Base-by-base conservation (phyloP, 2,329 filamentous ascomycete genomes). In the Nemania sp. region DNA sequence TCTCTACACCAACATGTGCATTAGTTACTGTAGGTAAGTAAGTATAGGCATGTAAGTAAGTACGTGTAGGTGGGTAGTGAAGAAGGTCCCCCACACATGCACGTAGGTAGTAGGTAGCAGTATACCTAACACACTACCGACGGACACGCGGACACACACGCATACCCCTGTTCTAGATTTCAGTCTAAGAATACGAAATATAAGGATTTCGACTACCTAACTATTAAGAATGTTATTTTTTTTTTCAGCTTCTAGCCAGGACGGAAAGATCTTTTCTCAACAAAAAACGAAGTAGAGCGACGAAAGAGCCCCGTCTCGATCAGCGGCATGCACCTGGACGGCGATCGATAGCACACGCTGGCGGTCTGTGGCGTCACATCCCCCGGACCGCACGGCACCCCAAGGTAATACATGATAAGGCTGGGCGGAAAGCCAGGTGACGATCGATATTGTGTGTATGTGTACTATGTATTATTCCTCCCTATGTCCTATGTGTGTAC, bases 21-120 rank as follows among this genome's bases (percentile, higher is more conserved):
- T n/a, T n/a, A n/a, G 52, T 49, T 62, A 59, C 66, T 66, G 58
- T 47, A 65, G 58, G 62, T 57, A 52, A 10, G 52, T 35, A 62
- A 4, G 41, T 45, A 15, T 45, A 45, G 5, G 32, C 11, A 11
- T 35, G 32, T 35, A 35, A 5, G 32, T 35, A 11, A 5, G 32
- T 35, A 35, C 11, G 32, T 41, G 45, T 49, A 49, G 45, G 45
- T 43, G 11, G 6, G n/a, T 24, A 26, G 45, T 11, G 7, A 4
- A 55, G 53, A 55, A 41, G 53, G 18, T 22, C 29, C 53, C 26
- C 53, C 64, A 59, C 63, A 62, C 63, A 66, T 43, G 49, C 38
- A 66, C 41, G 54, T 24, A 55, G 52, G 51, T 41, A 24, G 15
- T 45, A 41, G 35, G 35, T 29, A 66, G 35, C 22, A 66, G 52